Evolutionary conservation across 306 rosid genomes (phyloP).

Genomic region (Macrotyloma uniflorum): DNA sequence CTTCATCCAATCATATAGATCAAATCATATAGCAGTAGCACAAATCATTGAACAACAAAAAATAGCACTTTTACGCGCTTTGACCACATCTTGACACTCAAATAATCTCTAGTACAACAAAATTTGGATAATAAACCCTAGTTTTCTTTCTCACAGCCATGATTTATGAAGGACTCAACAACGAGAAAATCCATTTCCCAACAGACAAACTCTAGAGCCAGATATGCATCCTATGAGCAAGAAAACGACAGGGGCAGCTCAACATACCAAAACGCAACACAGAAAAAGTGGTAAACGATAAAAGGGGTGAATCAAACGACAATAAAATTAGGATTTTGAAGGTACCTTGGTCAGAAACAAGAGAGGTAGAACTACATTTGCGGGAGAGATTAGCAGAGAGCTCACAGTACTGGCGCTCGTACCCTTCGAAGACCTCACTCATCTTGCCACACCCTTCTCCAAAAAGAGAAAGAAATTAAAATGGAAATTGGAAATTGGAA

Average conservation of each 20-base stretch:
- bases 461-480: background rate
- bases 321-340: background rate
- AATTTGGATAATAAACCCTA: background rate
- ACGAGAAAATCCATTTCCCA: background rate
- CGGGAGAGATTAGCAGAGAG: constrained; percentile 85
- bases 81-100: background rate
- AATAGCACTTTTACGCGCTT: background rate
- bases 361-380: constrained; percentile 68
- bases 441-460: constrained; percentile 41
- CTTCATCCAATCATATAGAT: background rate
- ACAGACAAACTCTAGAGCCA: background rate
- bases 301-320: constrained; percentile 21
- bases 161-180: background rate
- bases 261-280: background rate
- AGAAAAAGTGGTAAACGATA: constrained; percentile 10
- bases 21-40: background rate
- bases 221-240: background rate
- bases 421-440: constrained; percentile 88
- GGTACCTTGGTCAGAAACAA: constrained; percentile 56
- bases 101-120: constrained; percentile 1
- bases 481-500: background rate
- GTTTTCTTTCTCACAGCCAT: background rate
- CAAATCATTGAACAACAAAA: background rate
- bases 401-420: constrained; percentile 93
- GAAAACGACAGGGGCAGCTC: background rate